Evolutionary conservation across 2,329 filamentous ascomycete genomes (phyloP).

Genomic region (Nothomitra cinnamomea): DNA sequence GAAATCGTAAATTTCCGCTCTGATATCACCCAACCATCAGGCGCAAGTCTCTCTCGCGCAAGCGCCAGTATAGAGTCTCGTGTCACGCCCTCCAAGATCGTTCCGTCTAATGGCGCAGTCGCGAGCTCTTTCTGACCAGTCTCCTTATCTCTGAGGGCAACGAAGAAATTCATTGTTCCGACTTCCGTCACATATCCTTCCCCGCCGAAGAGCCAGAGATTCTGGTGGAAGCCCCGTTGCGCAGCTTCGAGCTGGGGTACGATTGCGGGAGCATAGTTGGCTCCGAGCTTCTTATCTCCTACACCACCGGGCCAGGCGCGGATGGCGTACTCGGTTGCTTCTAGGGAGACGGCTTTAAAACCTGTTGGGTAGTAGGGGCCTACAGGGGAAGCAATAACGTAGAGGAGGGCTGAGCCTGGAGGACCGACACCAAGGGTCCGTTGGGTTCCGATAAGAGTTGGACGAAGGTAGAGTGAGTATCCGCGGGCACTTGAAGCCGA

Average conservation of each 20-base stretch:
- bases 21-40: conserved; percentile 72
- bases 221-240: conserved; percentile 88
- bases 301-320: conserved; percentile 96
- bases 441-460: conserved; percentile 95
- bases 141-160: conserved; percentile 66
- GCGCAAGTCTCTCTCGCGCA: conserved; percentile 64
- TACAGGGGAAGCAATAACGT: conserved; percentile 88
- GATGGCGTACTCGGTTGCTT: conserved; percentile 92
- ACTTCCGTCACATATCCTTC: conserved; percentile 95
- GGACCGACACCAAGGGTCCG: conserved; percentile 80
- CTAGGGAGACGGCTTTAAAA: conserved; percentile 91
- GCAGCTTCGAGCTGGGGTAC: conserved; percentile 89
- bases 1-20: conserved; percentile 90
- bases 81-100: conserved; percentile 88
- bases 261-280: conserved; percentile 98
- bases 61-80: conserved; percentile 79
- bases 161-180: conserved; percentile 97
- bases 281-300: conserved; percentile 94
- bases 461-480: conserved; percentile 89
- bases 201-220: conserved; percentile 91
- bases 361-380: conserved; percentile 96
- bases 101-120: conserved; percentile 92
- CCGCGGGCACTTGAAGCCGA: conserved; percentile 37
- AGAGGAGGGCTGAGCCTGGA: conserved; percentile 83
- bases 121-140: conserved; percentile 83